These are phyloP conservation scores for Cryptosporidium ryanae DNA, from an alignment of 169 alveolate genomes.

Conservation along the genomic window DNA sequence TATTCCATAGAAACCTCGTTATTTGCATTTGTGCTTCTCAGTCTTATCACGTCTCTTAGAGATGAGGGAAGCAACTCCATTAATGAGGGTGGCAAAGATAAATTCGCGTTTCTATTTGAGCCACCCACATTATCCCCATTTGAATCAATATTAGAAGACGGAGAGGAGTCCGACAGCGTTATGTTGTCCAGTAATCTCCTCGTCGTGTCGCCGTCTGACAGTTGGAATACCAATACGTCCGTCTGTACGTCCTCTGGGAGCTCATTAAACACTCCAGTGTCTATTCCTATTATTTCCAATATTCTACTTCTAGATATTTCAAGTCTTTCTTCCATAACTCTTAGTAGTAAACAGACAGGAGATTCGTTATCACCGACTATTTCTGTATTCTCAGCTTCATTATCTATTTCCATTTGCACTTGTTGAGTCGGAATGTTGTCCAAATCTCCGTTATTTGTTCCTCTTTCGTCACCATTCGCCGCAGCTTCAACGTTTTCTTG, in stretches of 20 bases:
- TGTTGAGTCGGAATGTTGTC: not conserved
- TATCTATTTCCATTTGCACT: not conserved
- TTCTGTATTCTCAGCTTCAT: not conserved
- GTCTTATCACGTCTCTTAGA: slow-evolving; percentile 36
- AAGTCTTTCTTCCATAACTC: slow-evolving; percentile 33
- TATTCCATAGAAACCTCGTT: not conserved
- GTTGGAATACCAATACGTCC: slow-evolving; percentile 55
- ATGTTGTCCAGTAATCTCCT: slow-evolving; percentile 58
- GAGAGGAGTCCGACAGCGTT: slow-evolving; percentile 42
- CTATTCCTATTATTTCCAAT: slow-evolving; percentile 66
- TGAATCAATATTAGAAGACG: slow-evolving; percentile 6
- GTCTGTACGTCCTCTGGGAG: slow-evolving; percentile 68
- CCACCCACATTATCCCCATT: not conserved
- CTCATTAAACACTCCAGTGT: slow-evolving; percentile 44
- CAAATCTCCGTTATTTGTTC: not conserved
- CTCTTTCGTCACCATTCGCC: not conserved
- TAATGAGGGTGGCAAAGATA: slow-evolving; percentile 24
- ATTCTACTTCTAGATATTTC: slow-evolving; percentile 37
- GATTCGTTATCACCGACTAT: not conserved
- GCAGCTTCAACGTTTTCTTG: not conserved
- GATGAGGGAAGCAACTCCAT: slow-evolving; percentile 61
- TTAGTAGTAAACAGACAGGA: slow-evolving; percentile 17
- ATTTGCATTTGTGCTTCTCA: slow-evolving; percentile 15
- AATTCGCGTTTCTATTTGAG: not conserved
- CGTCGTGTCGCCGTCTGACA: slow-evolving; percentile 51